These are phyloP conservation scores for Serendipita sp. DNA, from an alignment of 768 basidiomycete species.

Conservation along the genomic window DNA sequence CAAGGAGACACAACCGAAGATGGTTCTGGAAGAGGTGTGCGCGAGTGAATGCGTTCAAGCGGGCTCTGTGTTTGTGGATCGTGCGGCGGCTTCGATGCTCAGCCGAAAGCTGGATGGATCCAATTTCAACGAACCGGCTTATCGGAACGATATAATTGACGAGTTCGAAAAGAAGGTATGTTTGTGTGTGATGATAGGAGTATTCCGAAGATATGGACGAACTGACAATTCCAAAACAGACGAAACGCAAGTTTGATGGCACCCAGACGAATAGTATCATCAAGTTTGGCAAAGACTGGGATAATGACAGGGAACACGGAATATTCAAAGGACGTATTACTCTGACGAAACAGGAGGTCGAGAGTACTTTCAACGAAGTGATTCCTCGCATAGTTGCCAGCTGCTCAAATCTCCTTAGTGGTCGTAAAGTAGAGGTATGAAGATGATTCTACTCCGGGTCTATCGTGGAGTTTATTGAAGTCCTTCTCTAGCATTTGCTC, in stretches of 20 bases:
- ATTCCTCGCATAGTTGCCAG: neutral
- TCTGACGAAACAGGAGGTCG: neutral
- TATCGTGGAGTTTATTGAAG: neutral
- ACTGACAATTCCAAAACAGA: neutral
- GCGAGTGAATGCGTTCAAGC: neutral
- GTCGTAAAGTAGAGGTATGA: slow-evolving; percentile 4
- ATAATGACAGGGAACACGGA: neutral
- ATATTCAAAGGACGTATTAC: neutral
- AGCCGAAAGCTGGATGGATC: neutral
- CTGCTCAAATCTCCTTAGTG: neutral
- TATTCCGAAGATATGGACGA: neutral
- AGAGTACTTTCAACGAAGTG: slow-evolving; percentile 1
- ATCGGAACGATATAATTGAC: neutral
- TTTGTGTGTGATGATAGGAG: neutral
- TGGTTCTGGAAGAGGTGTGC: neutral
- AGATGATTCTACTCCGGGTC: neutral
- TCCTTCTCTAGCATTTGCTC: neutral
- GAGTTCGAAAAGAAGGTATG: neutral
- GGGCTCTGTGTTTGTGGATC: neutral
- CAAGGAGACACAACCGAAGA: slow-evolving; percentile 1
- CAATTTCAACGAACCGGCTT: neutral
- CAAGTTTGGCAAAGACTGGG: neutral
- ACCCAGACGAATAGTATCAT: neutral
- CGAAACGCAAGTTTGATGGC: neutral
- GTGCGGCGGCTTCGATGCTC: neutral